A percentile compares a stretch with the other conserved stretches of the same genome.
Evolutionary conservation across 129 eudicot genomes (phyloP).

Genomic region (Solidago caesia): DNA sequence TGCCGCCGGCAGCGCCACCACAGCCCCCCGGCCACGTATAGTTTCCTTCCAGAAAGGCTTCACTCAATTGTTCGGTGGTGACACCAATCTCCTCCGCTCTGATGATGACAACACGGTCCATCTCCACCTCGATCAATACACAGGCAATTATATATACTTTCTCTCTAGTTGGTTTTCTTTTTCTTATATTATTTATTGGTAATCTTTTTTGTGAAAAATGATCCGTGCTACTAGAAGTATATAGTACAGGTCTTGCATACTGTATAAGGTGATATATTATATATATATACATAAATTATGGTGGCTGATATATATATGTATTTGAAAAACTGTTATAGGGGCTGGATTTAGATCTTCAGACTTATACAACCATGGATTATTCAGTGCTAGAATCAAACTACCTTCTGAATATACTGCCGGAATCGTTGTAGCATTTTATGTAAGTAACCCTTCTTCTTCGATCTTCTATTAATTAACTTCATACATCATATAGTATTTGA

Average conservation of each 20-base stretch:
- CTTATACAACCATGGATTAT: slow-evolving; percentile 73
- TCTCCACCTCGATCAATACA: slow-evolving; percentile 76
- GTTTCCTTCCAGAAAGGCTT: slow-evolving; percentile 58
- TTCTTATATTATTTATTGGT: no score
- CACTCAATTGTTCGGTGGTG: slow-evolving; percentile 66
- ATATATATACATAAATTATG: neutral
- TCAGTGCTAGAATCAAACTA: slow-evolving; percentile 83
- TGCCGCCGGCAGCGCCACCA: slow-evolving; percentile 26
- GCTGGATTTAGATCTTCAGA: slow-evolving; percentile 83
- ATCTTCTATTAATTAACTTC: no score
- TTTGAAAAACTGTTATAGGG: slow-evolving; percentile 40
- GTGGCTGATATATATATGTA: neutral
- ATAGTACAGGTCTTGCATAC: no score
- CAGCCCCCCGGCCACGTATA: slow-evolving; percentile 18
- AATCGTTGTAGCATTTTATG: slow-evolving; percentile 86
- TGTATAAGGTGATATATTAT: no score
- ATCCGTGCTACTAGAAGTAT: no score
- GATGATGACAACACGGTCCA: slow-evolving; percentile 54
- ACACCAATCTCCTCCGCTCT: slow-evolving; percentile 47
- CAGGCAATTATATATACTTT: slow-evolving; percentile 41
- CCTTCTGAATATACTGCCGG: slow-evolving; percentile 93
- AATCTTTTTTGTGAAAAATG: no score
- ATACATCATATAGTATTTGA: no score
- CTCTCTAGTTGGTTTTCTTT: neutral
- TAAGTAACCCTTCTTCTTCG: slow-evolving; percentile 26